Evolutionary conservation across 345 rosid genomes (phyloP).

Genomic region (Kandelia obovata): DNA sequence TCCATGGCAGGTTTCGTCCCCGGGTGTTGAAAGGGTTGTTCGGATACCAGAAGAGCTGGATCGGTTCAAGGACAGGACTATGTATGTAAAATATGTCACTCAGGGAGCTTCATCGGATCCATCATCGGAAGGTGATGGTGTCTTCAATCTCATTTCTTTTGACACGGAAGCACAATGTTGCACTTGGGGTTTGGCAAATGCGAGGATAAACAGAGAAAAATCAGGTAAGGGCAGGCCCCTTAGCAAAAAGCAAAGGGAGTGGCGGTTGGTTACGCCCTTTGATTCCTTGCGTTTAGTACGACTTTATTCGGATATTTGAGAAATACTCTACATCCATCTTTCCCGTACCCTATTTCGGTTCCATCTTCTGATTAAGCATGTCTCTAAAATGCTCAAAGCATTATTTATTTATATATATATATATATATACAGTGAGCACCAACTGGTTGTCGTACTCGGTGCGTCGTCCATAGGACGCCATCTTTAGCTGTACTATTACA

Average conservation of each 20-base stretch:
- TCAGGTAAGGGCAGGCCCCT: slow-evolving; percentile 92
- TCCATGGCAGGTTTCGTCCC: slow-evolving; percentile 73
- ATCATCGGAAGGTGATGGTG: slow-evolving; percentile 55
- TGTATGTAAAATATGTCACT: slow-evolving; percentile 56
- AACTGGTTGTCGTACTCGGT: not conserved
- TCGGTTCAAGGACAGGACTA: slow-evolving; percentile 66
- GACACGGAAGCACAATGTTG: slow-evolving; percentile 54
- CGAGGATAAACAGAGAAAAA: slow-evolving; percentile 74
- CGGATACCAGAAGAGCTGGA: slow-evolving; percentile 75
- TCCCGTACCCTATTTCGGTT: not conserved
- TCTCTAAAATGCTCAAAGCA: not conserved
- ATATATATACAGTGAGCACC: not conserved
- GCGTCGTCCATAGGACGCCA: not conserved
- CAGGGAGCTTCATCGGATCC: slow-evolving; percentile 21
- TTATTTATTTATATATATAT: too few species aligned
- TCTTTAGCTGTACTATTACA: not conserved
- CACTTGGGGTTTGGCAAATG: slow-evolving; percentile 83
- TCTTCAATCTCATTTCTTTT: slow-evolving; percentile 63
- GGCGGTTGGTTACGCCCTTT: slow-evolving; percentile 67
- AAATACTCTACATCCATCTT: not conserved
- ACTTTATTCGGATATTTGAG: slow-evolving; percentile 48
- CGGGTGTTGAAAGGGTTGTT: slow-evolving; percentile 80
- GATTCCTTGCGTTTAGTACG: slow-evolving; percentile 58
- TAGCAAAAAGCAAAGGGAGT: slow-evolving; percentile 76
- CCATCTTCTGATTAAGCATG: not conserved